Percentiles rank a stretch among this genome's conserved stretches.
These are phyloP conservation scores for Ogataea allantospora DNA, from an alignment of 805 yeast species.

Conservation along the genomic window DNA sequence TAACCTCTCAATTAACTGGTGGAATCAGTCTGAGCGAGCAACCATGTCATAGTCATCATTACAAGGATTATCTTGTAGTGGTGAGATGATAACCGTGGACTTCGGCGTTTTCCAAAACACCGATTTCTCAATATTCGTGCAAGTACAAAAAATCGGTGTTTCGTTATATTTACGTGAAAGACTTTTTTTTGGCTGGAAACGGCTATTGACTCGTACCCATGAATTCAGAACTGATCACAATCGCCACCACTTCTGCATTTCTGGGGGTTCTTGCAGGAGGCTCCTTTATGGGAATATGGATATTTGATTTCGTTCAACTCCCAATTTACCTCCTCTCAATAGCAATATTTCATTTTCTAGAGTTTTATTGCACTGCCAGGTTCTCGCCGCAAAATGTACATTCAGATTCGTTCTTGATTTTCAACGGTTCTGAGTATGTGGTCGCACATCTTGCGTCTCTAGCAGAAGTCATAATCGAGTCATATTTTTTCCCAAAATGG, in stretches of 20 bases:
- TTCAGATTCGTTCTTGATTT: conserved; percentile 65
- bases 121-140: no score
- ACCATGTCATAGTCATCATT: no score
- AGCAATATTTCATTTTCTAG: conserved; percentile 73
- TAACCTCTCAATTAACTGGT: no score
- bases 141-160: no score
- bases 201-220: no score
- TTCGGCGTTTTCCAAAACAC: no score
- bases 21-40: no score
- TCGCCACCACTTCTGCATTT: conserved; percentile 43
- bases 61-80: no score
- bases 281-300: conserved; percentile 31
- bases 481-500: conserved; percentile 38
- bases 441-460: conserved; percentile 57
- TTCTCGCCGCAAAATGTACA: conserved; percentile 67
- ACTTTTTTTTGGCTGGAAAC: no score
- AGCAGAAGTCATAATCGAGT: conserved; percentile 47
- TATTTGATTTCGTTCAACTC: conserved; percentile 31
- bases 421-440: conserved; percentile 59
- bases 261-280: conserved; percentile 46
- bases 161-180: no score
- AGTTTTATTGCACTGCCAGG: conserved; percentile 75
- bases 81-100: no score
- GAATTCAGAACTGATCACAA: no score
- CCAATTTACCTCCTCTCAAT: conserved; percentile 50